Evolutionary conservation across 768 basidiomycete genomes (phyloP), one percentile per base, ranked within the genome.

Genomic region (Lactarius pseudohatsudake): DNA sequence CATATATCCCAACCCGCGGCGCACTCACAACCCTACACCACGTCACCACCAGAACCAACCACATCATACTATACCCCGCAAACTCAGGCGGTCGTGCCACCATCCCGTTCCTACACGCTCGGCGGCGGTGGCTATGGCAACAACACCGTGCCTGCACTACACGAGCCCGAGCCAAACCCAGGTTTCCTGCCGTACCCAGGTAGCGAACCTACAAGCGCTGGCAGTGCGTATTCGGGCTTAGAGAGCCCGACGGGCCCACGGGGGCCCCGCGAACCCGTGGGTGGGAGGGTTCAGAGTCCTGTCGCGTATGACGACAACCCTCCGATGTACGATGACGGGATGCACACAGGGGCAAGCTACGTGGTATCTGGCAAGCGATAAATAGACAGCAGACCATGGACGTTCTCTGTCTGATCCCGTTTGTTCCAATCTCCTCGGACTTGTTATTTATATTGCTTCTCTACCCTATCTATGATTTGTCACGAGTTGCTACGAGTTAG

Each of bases 301-400:
- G 69, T 67, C 54, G 56, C 65, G 38, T 80, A 80, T 57, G 76
- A 83, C 18, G 90, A 91, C 20, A 80, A 77, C 41, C 90, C 90
- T 16, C 90, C 90, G 34, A 79, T 76, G 60, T 92, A 92, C 72
- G 89, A 91, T 32, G 78, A 79, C 18, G 84, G 83, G 22, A 73
- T n/a, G 15, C 30, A 40, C 4, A 8, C 11, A 1, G 61, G 26
- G 18, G 13, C 30, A 2, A 22, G 22, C 41, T 40, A 59, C 26
- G 36, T 32, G n/a, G 55, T 36, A 34, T 62, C 65, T 6, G 2
- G 61, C 22, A 66, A 62, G 50, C 61, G 57, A 66, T 62, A 66
- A 60, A 57, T 38, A 22, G 57, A 36, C 36, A 54, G 34, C 22
- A 28, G 50, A 26, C 26, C 15, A 53, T 26, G 64, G 36, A 28